Evolutionary conservation across 75 land plant genomes (phyloP), one percentile per base, ranked within the genome.

Genomic region (Sequoia sempervirens): DNA sequence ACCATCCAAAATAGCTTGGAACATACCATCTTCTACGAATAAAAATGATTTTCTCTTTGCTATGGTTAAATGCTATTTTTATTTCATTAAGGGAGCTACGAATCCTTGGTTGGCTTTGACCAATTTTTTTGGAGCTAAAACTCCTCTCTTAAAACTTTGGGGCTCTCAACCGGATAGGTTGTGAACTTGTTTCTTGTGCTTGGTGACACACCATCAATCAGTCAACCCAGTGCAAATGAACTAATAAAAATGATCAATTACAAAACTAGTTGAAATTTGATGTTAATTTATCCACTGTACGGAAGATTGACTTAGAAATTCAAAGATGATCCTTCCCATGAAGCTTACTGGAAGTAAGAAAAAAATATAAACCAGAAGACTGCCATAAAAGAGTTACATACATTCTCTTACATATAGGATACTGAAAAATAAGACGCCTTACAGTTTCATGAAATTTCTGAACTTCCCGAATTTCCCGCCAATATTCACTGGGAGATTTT

Each of bases 391-490:
- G 45, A 26, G 30, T 7, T 43, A 10, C 18, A 43, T 15, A 20
- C 30, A 43, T 78, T 78, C 46, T 26, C 47, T 43, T 78, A 4
- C 3, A 45, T 23, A 6, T n/a, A 43, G 26, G 50, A 78, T 78
- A n/a, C 32, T 17, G 26, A 6, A 23, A 6, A 40, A 20, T 75
- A 40, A 75, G n/a, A 38, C 26, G 30, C 26, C 87, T 84, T 92
- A 95, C 98, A 90, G 90, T 86, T 86, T 94, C 92, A 78, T 95
- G 98, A 87, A 93, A 86, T 73, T 94, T 91, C 84, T 97, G 91
- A 36, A 93, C 96, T 83, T 89, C 86, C 80, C 93, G 90, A 82
- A 97, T 97, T 87, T 94, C 96, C 84, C 93, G 92, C 99, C 99
- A 97, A 80, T 97, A 97, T 81, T 97, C 99, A 88, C 88, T 90